Evolutionary conservation across 148 eudicot genomes (phyloP).

Genomic region (Vaccinium myrtillus): DNA sequence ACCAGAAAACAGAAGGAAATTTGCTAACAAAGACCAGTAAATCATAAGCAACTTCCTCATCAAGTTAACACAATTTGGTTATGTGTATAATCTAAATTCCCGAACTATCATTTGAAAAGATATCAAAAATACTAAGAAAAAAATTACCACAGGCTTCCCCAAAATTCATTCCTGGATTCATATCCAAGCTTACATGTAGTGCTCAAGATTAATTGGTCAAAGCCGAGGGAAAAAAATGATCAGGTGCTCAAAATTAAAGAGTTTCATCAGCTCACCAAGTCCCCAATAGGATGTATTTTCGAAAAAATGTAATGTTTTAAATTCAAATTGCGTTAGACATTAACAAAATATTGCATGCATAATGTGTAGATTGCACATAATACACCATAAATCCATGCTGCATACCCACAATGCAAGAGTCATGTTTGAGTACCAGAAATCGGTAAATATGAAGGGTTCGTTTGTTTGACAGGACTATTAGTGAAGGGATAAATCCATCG

Average conservation of each 20-base stretch:
- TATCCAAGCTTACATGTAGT: not conserved
- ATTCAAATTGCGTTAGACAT: not conserved
- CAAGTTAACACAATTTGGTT: not conserved
- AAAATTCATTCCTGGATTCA: not conserved
- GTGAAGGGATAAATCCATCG: not conserved
- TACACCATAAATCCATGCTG: not conserved
- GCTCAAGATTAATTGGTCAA: not conserved
- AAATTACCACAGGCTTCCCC: not conserved
- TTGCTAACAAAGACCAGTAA: not conserved
- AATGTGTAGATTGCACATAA: not conserved
- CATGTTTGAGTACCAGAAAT: not conserved
- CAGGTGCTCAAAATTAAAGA: not conserved
- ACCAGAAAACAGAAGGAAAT: not conserved
- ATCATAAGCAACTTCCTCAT: conserved; percentile 8
- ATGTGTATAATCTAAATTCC: not conserved
- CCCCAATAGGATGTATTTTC: not conserved
- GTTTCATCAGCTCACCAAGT: not conserved
- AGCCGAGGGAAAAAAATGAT: too few species aligned
- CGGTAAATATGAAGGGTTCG: not conserved
- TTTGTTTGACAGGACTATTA: not conserved
- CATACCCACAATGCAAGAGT: not conserved
- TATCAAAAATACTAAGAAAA: not conserved
- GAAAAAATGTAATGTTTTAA: not conserved
- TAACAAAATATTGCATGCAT: not conserved
- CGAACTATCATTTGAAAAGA: not conserved